Percentiles rank a stretch among this genome's conserved stretches.
Evolutionary conservation across 805 yeast genomes (phyloP).

Genomic region (Cyberlindnera nakhonratchasimensis): DNA sequence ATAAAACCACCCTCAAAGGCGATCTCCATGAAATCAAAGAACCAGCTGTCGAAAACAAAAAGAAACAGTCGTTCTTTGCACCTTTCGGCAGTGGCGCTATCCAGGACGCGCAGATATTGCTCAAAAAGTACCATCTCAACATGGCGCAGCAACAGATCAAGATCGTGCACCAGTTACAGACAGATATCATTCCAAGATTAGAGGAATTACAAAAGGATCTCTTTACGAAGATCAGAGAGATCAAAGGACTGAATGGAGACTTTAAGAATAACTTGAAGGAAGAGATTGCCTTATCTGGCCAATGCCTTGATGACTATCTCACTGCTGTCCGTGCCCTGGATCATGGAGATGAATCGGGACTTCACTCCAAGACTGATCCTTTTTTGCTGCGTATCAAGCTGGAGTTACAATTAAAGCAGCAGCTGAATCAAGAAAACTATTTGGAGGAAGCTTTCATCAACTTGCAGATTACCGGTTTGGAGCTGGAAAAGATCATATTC

Average conservation of each 20-base stretch:
- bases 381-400: conserved; percentile 64
- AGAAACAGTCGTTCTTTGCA: conserved; percentile 57
- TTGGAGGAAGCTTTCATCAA: conserved; percentile 85
- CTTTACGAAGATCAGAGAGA: conserved; percentile 78
- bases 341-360: conserved; percentile 37
- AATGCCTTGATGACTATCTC: conserved; percentile 48
- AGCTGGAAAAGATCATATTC: conserved; percentile 81
- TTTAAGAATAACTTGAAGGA: conserved; percentile 70
- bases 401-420: conserved; percentile 74
- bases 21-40: conserved; percentile 31
- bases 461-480: conserved; percentile 81
- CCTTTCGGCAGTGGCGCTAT: conserved; percentile 68
- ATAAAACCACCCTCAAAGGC: conserved; percentile 6
- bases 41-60: conserved; percentile 26
- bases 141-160: conserved; percentile 54
- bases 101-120: conserved; percentile 73
- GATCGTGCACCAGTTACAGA: conserved; percentile 53
- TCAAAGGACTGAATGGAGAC: conserved; percentile 74
- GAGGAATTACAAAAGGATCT: conserved; percentile 72
- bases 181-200: conserved; percentile 59
- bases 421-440: conserved; percentile 78
- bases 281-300: conserved; percentile 67
- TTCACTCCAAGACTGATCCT: conserved; percentile 66
- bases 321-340: conserved; percentile 57
- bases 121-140: conserved; percentile 66